Evolutionary conservation across 2,329 filamentous ascomycete genomes (phyloP), one percentile per base, ranked within the genome.

Genomic region (Hirsutella thompsonii): DNA sequence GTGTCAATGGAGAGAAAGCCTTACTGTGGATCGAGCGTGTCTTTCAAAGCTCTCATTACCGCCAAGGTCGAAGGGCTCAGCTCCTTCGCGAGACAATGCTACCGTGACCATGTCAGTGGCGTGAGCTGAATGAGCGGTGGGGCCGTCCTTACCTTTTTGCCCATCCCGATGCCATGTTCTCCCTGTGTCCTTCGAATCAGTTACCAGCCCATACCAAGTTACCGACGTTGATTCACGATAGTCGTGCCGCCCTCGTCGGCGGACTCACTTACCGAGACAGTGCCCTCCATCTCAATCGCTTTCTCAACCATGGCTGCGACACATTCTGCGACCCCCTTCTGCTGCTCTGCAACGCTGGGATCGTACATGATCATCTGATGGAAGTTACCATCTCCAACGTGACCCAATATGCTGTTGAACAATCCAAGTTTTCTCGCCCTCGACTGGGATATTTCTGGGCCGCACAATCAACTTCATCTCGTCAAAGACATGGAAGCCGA

Each of bases 381-480:
- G 51, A 85, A 85, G 52, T 85, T 85, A 18, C 81, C 81, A 55
- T 86, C 81, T 2, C 81, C 81, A 2, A 84, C 81, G 54, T 86
- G 81, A 0, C 81, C 81, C 20, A 83, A 69, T n/a, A 85, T 82
- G 33, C 71, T 74, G 19, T 70, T 77, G 32, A 78, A 65, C 2
- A 88, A 60, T 0, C 79, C 78, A 23, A 76, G 76, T 48, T 71
- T 66, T 8, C 62, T 66, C 36, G 84, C 79, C 47, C 82, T 73
- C 19, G 74, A 62, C 52, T 83, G 83, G 1, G 80, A 83, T 38
- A 75, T 67, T 46, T 83, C 79, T 59, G 35, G 20, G 9, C 10
- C 21, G 3, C 1, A 14, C 13, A 3, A 16, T 49, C 26, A 46
- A 38, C 36, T 5, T 21, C 8, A 34, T 18, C n/a, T 18, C 14